A percentile compares a stretch with the other conserved stretches of the same genome.
Conservation (phyloP, 2,329 filamentous ascomycete species). For the Xylariomycetidae sp. region DNA sequence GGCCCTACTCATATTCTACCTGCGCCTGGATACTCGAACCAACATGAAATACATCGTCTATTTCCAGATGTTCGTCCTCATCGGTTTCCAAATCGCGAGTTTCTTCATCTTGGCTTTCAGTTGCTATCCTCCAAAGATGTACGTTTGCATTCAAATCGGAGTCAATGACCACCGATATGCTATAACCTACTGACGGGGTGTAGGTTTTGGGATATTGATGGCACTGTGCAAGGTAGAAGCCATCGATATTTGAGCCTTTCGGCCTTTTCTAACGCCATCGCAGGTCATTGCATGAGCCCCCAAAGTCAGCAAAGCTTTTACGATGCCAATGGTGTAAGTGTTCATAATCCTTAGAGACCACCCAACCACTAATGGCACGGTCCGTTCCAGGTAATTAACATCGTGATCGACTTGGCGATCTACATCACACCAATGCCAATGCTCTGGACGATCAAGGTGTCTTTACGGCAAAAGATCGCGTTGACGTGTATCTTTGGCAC, state of each 20-base stretch:
- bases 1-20: slow-evolving; percentile 9
- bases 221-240: slow-evolving; percentile 3
- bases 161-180: too few relatives aligned
- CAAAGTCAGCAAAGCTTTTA: slow-evolving; percentile 7
- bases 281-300: slow-evolving; percentile 4
- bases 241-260: too few relatives aligned
- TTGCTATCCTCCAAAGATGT: slow-evolving; percentile 6
- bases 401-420: slow-evolving; percentile 7
- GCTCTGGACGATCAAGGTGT: slow-evolving; percentile 7
- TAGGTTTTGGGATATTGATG: slow-evolving; percentile 6
- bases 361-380: background rate
- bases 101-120: slow-evolving; percentile 5
- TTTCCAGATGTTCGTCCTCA: slow-evolving; percentile 5
- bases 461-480: slow-evolving; percentile 4
- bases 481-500: slow-evolving; percentile 6
- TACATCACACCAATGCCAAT: slow-evolving; percentile 9
- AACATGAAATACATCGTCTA: slow-evolving; percentile 8
- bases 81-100: slow-evolving; percentile 6
- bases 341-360: background rate
- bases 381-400: background rate
- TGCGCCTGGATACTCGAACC: slow-evolving; percentile 7
- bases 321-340: slow-evolving; percentile 5
- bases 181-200: background rate
- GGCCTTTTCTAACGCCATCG: background rate
- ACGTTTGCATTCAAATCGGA: too few relatives aligned